phyloP scores from a whole-genome alignment of 1,284 basidiomycete genomes.

The Heliocybe sulcata region DNA sequence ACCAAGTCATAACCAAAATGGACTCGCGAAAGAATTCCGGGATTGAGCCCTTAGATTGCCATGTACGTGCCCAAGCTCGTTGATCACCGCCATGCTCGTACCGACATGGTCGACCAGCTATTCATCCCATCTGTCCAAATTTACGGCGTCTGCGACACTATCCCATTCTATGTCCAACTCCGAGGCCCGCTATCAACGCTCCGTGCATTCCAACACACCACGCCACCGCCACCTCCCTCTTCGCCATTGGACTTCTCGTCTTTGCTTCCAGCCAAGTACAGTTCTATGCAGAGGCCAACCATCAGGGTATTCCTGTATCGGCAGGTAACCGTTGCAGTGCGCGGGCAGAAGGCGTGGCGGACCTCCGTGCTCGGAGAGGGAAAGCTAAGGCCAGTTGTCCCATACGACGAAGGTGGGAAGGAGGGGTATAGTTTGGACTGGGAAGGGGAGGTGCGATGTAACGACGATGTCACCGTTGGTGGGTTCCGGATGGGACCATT shows the following conservation, averaged over 20 bases:
- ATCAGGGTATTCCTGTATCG: conserved; percentile 36
- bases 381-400: conserved; percentile 29
- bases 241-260: background rate
- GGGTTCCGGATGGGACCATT: conserved; percentile 19
- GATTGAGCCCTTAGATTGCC: conserved; percentile 33
- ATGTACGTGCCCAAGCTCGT: conserved; percentile 29
- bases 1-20: conserved; percentile 39
- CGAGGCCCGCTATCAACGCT: conserved; percentile 35
- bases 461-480: conserved; percentile 14
- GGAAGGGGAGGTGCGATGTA: conserved; percentile 22
- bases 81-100: background rate
- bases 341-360: conserved; percentile 23
- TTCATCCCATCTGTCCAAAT: conserved; percentile 46
- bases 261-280: conserved; percentile 3
- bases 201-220: conserved; percentile 26
- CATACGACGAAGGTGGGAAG: conserved; percentile 12
- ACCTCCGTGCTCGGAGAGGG: conserved; percentile 32
- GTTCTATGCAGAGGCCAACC: conserved; percentile 13
- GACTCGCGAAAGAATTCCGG: conserved; percentile 21
- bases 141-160: conserved; percentile 41
- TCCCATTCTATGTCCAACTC: conserved; percentile 61
- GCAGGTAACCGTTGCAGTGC: conserved; percentile 26
- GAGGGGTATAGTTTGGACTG: conserved; percentile 16
- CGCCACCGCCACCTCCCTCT: conserved; percentile 12
- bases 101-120: conserved; percentile 22